phyloP scores from a whole-genome alignment of 2,329 filamentous ascomycete species.

The Talaromyces rugulosus region DNA sequence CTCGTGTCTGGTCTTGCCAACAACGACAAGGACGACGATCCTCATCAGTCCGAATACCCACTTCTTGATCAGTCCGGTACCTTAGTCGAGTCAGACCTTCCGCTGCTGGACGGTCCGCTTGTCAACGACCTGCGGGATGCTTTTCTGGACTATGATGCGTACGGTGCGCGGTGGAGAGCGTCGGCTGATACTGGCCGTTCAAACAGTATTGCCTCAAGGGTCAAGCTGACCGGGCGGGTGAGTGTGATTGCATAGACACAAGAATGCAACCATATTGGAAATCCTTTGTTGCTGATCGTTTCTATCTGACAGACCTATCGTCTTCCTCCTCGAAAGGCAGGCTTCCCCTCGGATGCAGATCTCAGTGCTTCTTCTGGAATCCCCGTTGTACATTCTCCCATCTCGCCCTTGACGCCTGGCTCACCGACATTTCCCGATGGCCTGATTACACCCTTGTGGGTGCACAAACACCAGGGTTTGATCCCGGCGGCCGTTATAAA shows the following conservation, averaged over 20 bases:
- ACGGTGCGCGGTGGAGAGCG: constrained; percentile 62
- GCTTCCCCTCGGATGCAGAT: constrained; percentile 51
- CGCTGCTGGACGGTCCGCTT: constrained; percentile 61
- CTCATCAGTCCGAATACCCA: constrained; percentile 38
- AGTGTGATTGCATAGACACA: constrained; percentile 30
- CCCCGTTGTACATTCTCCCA: constrained; percentile 74
- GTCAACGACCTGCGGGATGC: constrained; percentile 62
- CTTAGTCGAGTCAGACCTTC: constrained; percentile 66
- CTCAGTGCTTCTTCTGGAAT: constrained; percentile 40
- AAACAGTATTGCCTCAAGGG: constrained; percentile 57
- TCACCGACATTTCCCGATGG: constrained; percentile 88
- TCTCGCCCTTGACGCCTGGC: constrained; percentile 81
- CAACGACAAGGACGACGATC: constrained; percentile 16
- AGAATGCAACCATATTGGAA: neutral
- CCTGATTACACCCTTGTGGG: constrained; percentile 74
- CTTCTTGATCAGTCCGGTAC: constrained; percentile 55
- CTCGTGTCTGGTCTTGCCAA: constrained; percentile 70
- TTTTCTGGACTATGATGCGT: constrained; percentile 63
- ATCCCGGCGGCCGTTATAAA: constrained; percentile 76
- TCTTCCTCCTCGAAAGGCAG: constrained; percentile 60
- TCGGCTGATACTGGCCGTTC: constrained; percentile 49
- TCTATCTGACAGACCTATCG: constrained; percentile 42
- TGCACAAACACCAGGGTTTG: constrained; percentile 80
- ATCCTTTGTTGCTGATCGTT: constrained; percentile 1
- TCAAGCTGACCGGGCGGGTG: constrained; percentile 78